Base-by-base conservation (phyloP, 202 grass and related monocot genomes). In the Dendrocalamus latiflorus region DNA sequence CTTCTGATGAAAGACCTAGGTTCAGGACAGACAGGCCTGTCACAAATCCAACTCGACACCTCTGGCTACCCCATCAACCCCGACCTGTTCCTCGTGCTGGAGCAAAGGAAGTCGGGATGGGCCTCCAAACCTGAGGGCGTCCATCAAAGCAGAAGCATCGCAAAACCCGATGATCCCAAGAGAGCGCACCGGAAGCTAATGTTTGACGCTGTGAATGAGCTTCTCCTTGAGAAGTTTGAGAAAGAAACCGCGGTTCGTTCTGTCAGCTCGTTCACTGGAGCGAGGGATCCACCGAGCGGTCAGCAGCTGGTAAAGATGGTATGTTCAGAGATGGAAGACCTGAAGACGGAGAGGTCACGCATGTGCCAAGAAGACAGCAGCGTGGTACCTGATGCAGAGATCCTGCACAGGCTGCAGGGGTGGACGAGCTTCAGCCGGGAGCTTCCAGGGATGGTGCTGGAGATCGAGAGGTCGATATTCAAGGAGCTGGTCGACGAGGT, bases 401-500 rank as follows among this genome's bases (percentile, higher is more conserved):
- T 94, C 67, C 63, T 96, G 83, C 62, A 60, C 69, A 84, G 74
- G 73, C 81, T 90, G 48, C 83, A 93, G 17, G 85, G 85, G 41
- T 95, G 96, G 96, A 62, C 87, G 0, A 71, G 87, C 65, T 87
- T 89, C 28, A 25, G 9, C 69, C 83, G 16, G 69, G 89, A 98
- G 65, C 50, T 90, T 7, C 91, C 91, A 0, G 85, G 70, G 60
- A 75, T 93, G 82, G 89, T 90, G 39, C 64, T 99, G 64, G 96
- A 99, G 67, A 85, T 96, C 2, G 96, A 99, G 81, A 95, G 96
- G 75, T 95, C 78, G n/a, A 85, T 99, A 72, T 99, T 99, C 85
- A 99, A 90, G 87, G 96, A 94, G 79, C 81, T 99, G 22, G 94
- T 99, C 25, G 87, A 94, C 42, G 93, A 99, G 65, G 83, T 95